Base-by-base conservation (phyloP, 2,329 filamentous ascomycete genomes). In the Calonectria naviculata region DNA sequence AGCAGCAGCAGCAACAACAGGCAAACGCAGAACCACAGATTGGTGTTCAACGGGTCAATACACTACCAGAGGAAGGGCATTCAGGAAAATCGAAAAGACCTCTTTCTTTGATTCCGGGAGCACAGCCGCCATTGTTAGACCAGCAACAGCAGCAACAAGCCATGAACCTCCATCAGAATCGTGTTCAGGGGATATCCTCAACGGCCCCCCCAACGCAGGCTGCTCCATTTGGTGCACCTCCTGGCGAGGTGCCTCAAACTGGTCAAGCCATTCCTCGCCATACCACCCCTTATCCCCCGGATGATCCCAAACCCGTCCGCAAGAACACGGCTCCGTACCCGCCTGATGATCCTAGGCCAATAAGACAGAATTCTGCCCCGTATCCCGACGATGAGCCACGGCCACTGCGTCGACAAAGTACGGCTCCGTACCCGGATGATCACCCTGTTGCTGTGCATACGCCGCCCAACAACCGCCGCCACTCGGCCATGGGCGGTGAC, bases 401-500 rank as follows among this genome's bases (percentile, higher is more conserved):
- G 6, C 36, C 34, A 8, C 19, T 65, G 26, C 56, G 56, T 42
- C 62, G 62, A 29, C 46, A 65, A 49, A 61, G 65, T 41, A 67
- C 54, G 8, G 65, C 52, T 52, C 65, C 65, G 10, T 76, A 75
- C 34, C 74, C 74, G 3, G 74, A 76, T 41, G 67, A 73, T 3
- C 70, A 7, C 15, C 34, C 34, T 36, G 9, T 71, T 38, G 63
- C 64, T 2, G 31, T 68, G 4, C 70, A 73, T 10, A 49, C 56
- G 17, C 38, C 67, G 2, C 71, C 46, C 15, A 62, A 71, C 13
- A 71, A 71, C 9, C 73, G 78, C 58, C 73, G 78, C 4, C 78
- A 81, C 54, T 78, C 78, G n/a, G 79, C 77, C 5, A 76, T 76
- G 28, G 71, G 65, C 7, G 74, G 78, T 5, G 58, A 60, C 4